Evolutionary conservation across 1,284 basidiomycete genomes (phyloP).

Genomic region (Sphagnurus paluster): DNA sequence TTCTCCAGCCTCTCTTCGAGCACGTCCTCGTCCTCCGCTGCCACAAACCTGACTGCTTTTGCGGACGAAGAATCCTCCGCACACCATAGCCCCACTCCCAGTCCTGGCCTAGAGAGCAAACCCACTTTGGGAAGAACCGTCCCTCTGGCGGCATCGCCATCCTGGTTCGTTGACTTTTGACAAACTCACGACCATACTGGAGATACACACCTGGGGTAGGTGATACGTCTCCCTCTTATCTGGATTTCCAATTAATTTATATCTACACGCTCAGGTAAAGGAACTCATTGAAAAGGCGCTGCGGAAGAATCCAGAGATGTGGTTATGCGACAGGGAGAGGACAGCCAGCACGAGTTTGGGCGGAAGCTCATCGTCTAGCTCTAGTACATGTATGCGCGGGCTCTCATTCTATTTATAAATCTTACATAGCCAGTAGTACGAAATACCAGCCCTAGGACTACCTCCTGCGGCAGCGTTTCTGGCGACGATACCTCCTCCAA

Average conservation of each 20-base stretch:
- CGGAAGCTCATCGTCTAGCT: constrained; percentile 57
- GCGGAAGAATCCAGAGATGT: constrained; percentile 70
- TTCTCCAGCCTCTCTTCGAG: constrained; percentile 13
- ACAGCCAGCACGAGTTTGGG: constrained; percentile 71
- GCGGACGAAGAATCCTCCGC: constrained; percentile 6
- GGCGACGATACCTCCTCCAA: constrained; percentile 87
- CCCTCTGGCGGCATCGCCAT: constrained; percentile 1
- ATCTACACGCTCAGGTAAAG: constrained; percentile 7
- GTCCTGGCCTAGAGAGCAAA: constrained; percentile 11
- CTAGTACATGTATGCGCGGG: constrained; percentile 43
- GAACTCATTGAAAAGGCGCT: constrained; percentile 75
- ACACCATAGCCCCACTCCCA: constrained; percentile 8
- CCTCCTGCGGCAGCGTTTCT: constrained; percentile 88
- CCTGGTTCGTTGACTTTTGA: constrained; percentile 76
- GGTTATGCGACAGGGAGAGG: constrained; percentile 60
- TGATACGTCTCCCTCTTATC: background rate
- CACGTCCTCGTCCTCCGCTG: constrained; percentile 10
- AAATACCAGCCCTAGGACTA: constrained; percentile 97
- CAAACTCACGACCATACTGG: constrained; percentile 93
- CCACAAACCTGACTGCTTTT: constrained; percentile 5
- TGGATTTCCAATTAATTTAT: background rate
- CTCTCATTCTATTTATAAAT: background rate
- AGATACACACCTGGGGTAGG: constrained; percentile 47
- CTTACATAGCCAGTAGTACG: constrained; percentile 50
- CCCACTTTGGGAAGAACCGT: constrained; percentile 6